These are phyloP conservation scores for Zalaria obscura DNA, from an alignment of 2,329 filamentous ascomycete genomes.

Conservation along the genomic window DNA sequence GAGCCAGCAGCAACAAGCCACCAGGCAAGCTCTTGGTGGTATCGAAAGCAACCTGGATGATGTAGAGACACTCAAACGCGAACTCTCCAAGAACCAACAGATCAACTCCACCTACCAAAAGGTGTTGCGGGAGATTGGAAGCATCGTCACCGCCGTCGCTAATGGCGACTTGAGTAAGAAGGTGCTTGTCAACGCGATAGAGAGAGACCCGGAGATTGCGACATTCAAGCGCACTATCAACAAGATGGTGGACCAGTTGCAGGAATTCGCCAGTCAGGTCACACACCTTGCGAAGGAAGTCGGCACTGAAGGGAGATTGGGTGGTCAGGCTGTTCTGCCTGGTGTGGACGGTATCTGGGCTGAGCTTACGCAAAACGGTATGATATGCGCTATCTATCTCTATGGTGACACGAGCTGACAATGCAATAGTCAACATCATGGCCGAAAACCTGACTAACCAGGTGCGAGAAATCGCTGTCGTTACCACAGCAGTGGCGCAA, in stretches of 20 bases:
- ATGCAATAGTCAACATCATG: conserved; percentile 72
- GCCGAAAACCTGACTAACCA: conserved; percentile 96
- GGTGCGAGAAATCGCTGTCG: conserved; percentile 92
- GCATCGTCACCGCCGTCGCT: conserved; percentile 91
- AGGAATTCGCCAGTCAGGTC: conserved; percentile 92
- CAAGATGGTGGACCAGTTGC: conserved; percentile 96
- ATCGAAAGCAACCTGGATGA: conserved; percentile 76
- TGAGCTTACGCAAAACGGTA: conserved; percentile 59
- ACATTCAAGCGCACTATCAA: conserved; percentile 98
- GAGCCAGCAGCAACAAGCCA: conserved; percentile 69
- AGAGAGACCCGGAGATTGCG: conserved; percentile 97
- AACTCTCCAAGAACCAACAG: conserved; percentile 93
- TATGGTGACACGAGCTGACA: too few relatives aligned
- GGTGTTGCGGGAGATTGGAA: conserved; percentile 87
- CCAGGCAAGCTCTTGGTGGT: conserved; percentile 65
- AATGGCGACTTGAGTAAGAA: conserved; percentile 94
- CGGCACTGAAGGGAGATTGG: conserved; percentile 86
- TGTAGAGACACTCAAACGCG: conserved; percentile 77
- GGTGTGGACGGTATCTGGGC: conserved; percentile 97
- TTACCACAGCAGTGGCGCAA: conserved; percentile 87
- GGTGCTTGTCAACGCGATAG: conserved; percentile 84
- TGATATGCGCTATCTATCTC: conserved; percentile 7
- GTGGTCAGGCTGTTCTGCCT: conserved; percentile 84
- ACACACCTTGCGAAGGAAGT: conserved; percentile 90
- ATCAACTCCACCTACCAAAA: conserved; percentile 98